Evolutionary conservation across 805 yeast genomes (phyloP), one percentile per base, ranked within the genome.

Genomic region (Wickerhamomyces pijperi): DNA sequence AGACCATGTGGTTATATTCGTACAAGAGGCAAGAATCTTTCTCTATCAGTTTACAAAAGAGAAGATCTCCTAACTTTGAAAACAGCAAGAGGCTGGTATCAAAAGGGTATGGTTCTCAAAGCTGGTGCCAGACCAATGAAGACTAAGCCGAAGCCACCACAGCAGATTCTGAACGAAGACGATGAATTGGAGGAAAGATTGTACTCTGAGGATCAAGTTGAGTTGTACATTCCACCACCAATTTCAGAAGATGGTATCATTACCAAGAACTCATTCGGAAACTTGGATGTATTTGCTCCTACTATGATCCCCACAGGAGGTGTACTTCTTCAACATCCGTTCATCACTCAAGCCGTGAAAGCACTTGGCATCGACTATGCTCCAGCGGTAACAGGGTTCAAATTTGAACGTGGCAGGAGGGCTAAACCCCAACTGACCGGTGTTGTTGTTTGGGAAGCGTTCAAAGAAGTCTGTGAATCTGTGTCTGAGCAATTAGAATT

Each of bases 301-400:
- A 64, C 75, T 34, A 90, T 90, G 97, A 61, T 90, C 2, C 98
- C 98, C 0, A 67, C 61, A 15, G 88, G 90, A 18, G 94, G 84
- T 8, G 70, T 64, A 11, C 71, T 84, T 39, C 60, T 87, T 5
- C 62, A 68, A 5, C 59, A 72, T 47, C 68, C 72, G 31, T 58
- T 68, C 41, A 75, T 82, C 0, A 75, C 72, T 31, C 67, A 66
- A 36, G 96, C 97, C 0, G 94, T 94, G 0, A 71, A 70, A 42
- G 53, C 76, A 1, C 50, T 88, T 11, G 75, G 72, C 0, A 68
- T 90, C 6, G 95, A 85, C 46, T 86, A 68, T 61, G 97, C 95
- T 0, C 78, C 76, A 36, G 97, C 97, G 0, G 88, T 87, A 2
- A 78, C 80, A 2, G 85, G 88, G 0, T 90, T 92, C 60, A 92